These are phyloP conservation scores for Urostyla sp. DNA, from an alignment of 73 alveolate genomes.

Conservation along the genomic window DNA sequence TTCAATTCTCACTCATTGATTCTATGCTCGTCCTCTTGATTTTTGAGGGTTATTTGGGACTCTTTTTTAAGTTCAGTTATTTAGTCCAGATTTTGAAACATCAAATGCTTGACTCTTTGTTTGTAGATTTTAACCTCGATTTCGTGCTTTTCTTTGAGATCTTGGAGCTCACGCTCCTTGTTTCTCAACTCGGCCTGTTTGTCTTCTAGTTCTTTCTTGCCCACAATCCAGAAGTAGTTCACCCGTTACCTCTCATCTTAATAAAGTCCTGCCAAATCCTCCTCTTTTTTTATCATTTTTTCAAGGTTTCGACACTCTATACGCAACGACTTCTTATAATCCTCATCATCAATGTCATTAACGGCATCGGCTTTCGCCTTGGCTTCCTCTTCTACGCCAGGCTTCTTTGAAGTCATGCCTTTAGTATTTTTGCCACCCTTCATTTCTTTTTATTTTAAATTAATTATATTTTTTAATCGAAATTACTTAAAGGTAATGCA, in stretches of 20 bases:
- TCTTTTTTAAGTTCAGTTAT: conserved; percentile 94
- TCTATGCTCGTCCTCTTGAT: conserved; percentile 97
- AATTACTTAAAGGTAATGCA: too few species aligned
- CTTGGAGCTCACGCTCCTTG: conserved; percentile 96
- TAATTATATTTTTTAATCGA: too few species aligned
- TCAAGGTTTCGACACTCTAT: conserved; percentile 87
- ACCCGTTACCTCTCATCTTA: conserved; percentile 96
- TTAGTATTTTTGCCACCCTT: conserved; percentile 29
- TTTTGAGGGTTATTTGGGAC: conserved; percentile 91
- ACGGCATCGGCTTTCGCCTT: conserved; percentile 80
- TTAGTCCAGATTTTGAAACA: conserved; percentile 94
- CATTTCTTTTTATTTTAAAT: not conserved
- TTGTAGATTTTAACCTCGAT: conserved; percentile 95
- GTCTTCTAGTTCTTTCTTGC: conserved; percentile 95
- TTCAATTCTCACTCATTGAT: conserved; percentile 94
- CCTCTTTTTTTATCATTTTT: conserved; percentile 87
- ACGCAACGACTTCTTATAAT: conserved; percentile 80
- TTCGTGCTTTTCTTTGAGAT: conserved; percentile 93
- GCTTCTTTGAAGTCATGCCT: conserved; percentile 54
- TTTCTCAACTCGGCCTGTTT: conserved; percentile 93
- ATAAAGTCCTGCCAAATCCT: conserved; percentile 91
- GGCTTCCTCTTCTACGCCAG: conserved; percentile 86
- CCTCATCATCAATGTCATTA: conserved; percentile 89
- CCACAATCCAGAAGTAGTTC: conserved; percentile 98
- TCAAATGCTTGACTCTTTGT: conserved; percentile 94